A percentile compares a stretch with the other conserved stretches of the same genome.
phyloP scores from a whole-genome alignment of 2,329 filamentous ascomycete species.

The Thielaviopsis populi region DNA sequence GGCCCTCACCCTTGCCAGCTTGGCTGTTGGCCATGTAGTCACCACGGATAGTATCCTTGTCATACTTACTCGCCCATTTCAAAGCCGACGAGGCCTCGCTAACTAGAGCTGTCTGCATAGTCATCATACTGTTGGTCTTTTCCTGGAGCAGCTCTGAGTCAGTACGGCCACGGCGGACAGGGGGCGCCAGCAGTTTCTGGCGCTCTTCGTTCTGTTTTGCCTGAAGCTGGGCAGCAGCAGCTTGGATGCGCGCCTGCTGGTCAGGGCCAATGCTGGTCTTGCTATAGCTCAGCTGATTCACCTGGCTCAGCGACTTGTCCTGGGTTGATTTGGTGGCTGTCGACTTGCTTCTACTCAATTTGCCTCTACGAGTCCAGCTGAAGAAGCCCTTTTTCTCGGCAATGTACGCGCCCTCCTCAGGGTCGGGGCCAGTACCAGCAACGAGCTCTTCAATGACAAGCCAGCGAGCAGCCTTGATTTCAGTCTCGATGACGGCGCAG shows the following conservation, averaged over 20 bases:
- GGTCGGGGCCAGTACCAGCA: slow-evolving; percentile 76
- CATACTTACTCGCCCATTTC: slow-evolving; percentile 94
- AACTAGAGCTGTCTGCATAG: slow-evolving; percentile 68
- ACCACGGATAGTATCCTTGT: slow-evolving; percentile 71
- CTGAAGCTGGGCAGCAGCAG: slow-evolving; percentile 72
- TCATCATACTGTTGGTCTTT: slow-evolving; percentile 84
- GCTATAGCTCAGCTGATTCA: slow-evolving; percentile 37
- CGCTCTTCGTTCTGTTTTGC: slow-evolving; percentile 49
- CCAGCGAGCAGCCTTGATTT: slow-evolving; percentile 70
- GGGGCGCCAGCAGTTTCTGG: slow-evolving; percentile 26
- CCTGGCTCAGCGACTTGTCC: slow-evolving; percentile 30
- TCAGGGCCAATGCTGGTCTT: slow-evolving; percentile 79
- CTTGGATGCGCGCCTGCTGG: slow-evolving; percentile 84
- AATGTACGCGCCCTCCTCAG: slow-evolving; percentile 73
- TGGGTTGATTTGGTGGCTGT: slow-evolving; percentile 46
- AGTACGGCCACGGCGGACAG: slow-evolving; percentile 36
- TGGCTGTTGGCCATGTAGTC: slow-evolving; percentile 66
- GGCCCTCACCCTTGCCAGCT: slow-evolving; percentile 49
- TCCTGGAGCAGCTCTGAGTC: slow-evolving; percentile 42
- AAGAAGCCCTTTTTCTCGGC: slow-evolving; percentile 93
- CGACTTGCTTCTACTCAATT: slow-evolving; percentile 49
- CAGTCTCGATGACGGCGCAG: slow-evolving; percentile 82
- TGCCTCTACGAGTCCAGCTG: slow-evolving; percentile 62
- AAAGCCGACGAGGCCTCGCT: slow-evolving; percentile 82
- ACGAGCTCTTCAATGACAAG: slow-evolving; percentile 93